phyloP scores from a whole-genome alignment of 495 filamentous ascomycete genomes.

The Xylaria scruposa region DNA sequence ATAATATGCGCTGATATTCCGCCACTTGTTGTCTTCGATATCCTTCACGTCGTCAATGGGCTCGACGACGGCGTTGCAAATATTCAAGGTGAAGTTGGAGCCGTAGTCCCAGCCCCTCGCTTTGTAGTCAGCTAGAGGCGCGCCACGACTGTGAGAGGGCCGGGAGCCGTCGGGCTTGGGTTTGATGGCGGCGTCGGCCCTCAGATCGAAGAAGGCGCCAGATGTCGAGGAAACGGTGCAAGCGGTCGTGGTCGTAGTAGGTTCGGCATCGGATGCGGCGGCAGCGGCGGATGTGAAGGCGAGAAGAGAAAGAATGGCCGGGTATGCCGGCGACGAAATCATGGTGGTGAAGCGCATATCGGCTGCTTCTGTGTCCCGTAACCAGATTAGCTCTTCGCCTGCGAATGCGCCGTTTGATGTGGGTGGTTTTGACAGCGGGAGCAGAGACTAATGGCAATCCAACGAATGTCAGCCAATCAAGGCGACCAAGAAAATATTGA shows the following conservation, averaged over 20 bases:
- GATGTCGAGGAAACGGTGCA: constrained; percentile 83
- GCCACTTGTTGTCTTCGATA: constrained; percentile 67
- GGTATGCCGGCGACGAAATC: constrained; percentile 20
- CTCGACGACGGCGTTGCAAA: constrained; percentile 88
- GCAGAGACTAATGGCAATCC: not conserved
- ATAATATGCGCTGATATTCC: constrained; percentile 93
- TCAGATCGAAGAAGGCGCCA: constrained; percentile 90
- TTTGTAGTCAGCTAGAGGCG: constrained; percentile 72
- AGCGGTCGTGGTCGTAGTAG: constrained; percentile 56
- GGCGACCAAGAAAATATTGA: constrained; percentile 11
- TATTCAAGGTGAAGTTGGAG: constrained; percentile 93
- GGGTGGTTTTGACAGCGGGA: not conserved
- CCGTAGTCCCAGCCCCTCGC: constrained; percentile 84
- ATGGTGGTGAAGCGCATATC: constrained; percentile 36
- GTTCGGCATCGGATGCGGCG: constrained; percentile 37
- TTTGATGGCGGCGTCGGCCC: constrained; percentile 70
- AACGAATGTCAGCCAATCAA: constrained; percentile 17
- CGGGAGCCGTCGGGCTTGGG: constrained; percentile 52
- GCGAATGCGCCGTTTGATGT: constrained; percentile 19
- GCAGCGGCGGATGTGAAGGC: constrained; percentile 27
- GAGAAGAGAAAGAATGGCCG: constrained; percentile 33
- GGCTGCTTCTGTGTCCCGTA: not conserved
- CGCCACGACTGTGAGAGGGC: constrained; percentile 55
- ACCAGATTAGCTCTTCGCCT: not conserved
- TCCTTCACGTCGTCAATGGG: constrained; percentile 72